Evolutionary conservation across 768 basidiomycete genomes (phyloP).

Genomic region (Leccinum rimulosum): DNA sequence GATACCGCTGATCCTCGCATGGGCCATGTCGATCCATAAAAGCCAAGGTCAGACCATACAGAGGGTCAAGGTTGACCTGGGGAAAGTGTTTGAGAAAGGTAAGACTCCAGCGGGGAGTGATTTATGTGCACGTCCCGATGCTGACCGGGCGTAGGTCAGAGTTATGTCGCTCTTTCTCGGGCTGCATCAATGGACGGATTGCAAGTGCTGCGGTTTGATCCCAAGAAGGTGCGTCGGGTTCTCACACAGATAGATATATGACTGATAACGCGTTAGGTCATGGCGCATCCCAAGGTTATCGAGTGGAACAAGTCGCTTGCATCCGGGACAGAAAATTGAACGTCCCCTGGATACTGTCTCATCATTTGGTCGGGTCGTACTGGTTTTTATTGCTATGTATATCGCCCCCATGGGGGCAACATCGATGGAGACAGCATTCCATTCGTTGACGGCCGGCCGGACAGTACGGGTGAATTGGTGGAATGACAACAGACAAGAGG

Average conservation of each 20-base stretch:
- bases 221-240: slow-evolving; percentile 41
- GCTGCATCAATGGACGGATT: slow-evolving; percentile 53
- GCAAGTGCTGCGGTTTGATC: slow-evolving; percentile 52
- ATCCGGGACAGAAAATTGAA: neutral
- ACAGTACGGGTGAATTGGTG: neutral
- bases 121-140: neutral
- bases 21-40: slow-evolving; percentile 81
- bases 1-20: slow-evolving; percentile 73
- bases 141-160: slow-evolving; percentile 37
- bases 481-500: neutral
- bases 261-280: slow-evolving; percentile 30
- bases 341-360: neutral
- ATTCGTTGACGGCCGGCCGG: neutral
- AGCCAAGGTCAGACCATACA: slow-evolving; percentile 74
- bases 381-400: slow-evolving; percentile 13
- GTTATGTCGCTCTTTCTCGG: slow-evolving; percentile 50
- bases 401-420: neutral
- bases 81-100: slow-evolving; percentile 63
- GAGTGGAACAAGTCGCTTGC: slow-evolving; percentile 39
- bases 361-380: neutral
- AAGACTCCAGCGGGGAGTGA: neutral
- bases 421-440: neutral
- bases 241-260: neutral
- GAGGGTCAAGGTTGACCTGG: slow-evolving; percentile 62
- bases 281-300: slow-evolving; percentile 43